Evolutionary conservation across 345 rosid species (phyloP).

Genomic region (Cochlearia excelsa): DNA sequence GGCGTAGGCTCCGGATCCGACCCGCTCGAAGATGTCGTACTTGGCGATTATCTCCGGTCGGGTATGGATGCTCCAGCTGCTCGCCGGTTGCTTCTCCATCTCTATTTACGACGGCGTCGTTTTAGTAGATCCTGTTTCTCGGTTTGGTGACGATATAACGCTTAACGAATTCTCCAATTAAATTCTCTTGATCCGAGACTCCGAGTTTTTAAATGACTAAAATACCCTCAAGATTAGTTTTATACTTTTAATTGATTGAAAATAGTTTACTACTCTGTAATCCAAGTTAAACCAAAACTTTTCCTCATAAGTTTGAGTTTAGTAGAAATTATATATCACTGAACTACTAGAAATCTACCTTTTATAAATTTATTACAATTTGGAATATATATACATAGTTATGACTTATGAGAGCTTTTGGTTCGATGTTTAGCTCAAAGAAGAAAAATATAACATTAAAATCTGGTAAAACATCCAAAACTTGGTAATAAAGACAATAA

Average conservation of each 20-base stretch:
- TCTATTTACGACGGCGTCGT: constrained; percentile 25
- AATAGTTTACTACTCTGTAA: no score
- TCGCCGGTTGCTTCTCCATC: constrained; percentile 53
- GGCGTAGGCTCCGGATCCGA: constrained; percentile 91
- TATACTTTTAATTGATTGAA: no score
- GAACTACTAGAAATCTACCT: no score
- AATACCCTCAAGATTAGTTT: background rate
- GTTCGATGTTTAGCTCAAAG: background rate
- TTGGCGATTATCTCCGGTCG: constrained; percentile 78
- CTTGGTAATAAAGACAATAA: constrained; percentile 19
- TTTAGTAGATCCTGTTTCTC: background rate
- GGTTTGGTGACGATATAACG: constrained; percentile 3
- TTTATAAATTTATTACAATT: background rate
- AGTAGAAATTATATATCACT: no score
- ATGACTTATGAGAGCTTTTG: background rate
- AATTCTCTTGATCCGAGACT: background rate
- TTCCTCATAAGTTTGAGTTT: background rate
- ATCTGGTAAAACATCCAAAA: constrained; percentile 19
- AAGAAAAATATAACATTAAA: background rate
- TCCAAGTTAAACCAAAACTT: background rate
- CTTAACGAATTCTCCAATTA: constrained; percentile 1
- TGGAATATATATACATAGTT: no score
- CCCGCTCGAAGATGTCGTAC: constrained; percentile 78
- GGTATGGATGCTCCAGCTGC: constrained; percentile 98
- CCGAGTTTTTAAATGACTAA: background rate